Evolutionary conservation across 2,329 filamentous ascomycete species (phyloP).

Genomic region (Neoascochyta sp.): DNA sequence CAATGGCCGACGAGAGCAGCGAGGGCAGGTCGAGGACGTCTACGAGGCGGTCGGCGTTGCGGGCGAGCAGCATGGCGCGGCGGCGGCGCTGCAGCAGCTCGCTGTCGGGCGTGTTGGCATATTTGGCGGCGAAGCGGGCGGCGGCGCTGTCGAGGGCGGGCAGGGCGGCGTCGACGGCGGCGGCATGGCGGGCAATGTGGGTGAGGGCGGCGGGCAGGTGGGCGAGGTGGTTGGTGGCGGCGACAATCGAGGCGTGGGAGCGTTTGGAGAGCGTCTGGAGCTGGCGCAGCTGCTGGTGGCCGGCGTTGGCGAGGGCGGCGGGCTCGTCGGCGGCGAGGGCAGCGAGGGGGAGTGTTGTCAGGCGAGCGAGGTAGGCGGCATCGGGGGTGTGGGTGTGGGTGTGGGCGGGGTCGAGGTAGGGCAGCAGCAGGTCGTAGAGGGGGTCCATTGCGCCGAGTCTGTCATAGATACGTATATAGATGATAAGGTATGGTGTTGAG

Average conservation of each 20-base stretch:
- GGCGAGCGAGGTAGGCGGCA: slow-evolving; percentile 68
- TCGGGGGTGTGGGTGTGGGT: slow-evolving; percentile 51
- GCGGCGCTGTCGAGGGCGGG: slow-evolving; percentile 76
- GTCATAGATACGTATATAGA: no score
- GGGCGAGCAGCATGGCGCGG: slow-evolving; percentile 73
- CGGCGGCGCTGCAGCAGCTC: slow-evolving; percentile 67
- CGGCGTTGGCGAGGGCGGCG: slow-evolving; percentile 72
- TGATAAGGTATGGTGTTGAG: no score
- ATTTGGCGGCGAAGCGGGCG: slow-evolving; percentile 75
- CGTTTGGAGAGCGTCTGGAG: slow-evolving; percentile 86
- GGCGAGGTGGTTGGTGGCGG: slow-evolving; percentile 73
- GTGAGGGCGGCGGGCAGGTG: slow-evolving; percentile 71
- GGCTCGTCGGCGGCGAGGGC: slow-evolving; percentile 72
- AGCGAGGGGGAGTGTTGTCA: slow-evolving; percentile 72
- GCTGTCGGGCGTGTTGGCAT: slow-evolving; percentile 67
- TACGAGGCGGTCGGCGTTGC: slow-evolving; percentile 84
- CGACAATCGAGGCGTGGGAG: slow-evolving; percentile 79
- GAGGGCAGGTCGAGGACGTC: slow-evolving; percentile 89
- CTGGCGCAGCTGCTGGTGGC: slow-evolving; percentile 75
- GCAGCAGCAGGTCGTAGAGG: slow-evolving; percentile 68
- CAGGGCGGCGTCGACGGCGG: slow-evolving; percentile 66
- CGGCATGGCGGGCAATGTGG: slow-evolving; percentile 60
- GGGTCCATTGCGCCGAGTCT: no score
- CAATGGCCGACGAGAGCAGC: slow-evolving; percentile 75
- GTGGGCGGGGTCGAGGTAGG: slow-evolving; percentile 54